Evolutionary conservation across 164 flowering plant species (phyloP).

Genomic region (Nymphaea colorata): DNA sequence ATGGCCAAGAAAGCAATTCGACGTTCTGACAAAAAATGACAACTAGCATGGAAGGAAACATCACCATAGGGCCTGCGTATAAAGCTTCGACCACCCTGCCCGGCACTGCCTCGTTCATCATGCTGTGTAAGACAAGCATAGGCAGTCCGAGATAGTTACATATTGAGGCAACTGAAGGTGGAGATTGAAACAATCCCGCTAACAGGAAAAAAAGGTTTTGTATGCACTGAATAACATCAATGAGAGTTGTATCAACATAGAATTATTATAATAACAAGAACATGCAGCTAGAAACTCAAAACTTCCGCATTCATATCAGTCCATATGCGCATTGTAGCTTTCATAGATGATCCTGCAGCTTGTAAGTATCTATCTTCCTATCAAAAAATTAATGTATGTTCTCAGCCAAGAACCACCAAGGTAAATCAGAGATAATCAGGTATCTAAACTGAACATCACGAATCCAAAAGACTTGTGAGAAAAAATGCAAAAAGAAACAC

Average conservation of each 20-base stretch:
- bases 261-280: neutral
- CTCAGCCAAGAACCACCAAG: too few relatives aligned
- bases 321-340: too few relatives aligned
- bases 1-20: neutral
- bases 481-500: too few relatives aligned
- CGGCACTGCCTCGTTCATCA: conserved; percentile 68
- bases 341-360: too few relatives aligned
- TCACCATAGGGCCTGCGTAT: conserved; percentile 15
- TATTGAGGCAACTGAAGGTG: conserved; percentile 34
- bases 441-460: too few relatives aligned
- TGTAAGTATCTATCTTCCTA: too few relatives aligned
- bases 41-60: neutral
- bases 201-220: conserved; percentile 26
- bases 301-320: too few relatives aligned
- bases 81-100: conserved; percentile 55
- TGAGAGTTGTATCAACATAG: conserved; percentile 13
- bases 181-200: conserved; percentile 32
- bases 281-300: too few relatives aligned
- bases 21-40: neutral
- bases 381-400: too few relatives aligned
- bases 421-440: too few relatives aligned
- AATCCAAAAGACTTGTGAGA: too few relatives aligned
- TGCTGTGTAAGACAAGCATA: conserved; percentile 85
- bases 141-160: conserved; percentile 66
- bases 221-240: conserved; percentile 24